These are phyloP conservation scores for Plasmodium gonderi DNA, from an alignment of 169 alveolate genomes.

Conservation along the genomic window DNA sequence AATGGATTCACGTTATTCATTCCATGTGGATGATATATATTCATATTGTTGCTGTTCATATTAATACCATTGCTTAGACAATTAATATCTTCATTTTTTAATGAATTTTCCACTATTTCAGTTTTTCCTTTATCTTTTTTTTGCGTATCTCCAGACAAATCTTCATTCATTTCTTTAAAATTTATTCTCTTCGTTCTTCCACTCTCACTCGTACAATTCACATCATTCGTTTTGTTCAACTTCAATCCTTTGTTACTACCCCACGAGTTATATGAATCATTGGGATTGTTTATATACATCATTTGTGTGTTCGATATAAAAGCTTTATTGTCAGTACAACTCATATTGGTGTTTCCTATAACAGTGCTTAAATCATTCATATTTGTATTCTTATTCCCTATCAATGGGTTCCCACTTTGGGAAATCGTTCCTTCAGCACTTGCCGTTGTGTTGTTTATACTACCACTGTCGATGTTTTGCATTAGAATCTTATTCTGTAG, in stretches of 20 bases:
- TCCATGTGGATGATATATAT: not conserved
- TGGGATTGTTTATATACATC: not conserved
- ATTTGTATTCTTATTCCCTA: not conserved
- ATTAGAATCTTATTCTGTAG: not conserved
- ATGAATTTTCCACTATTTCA: not conserved
- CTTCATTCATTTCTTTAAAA: constrained; percentile 6
- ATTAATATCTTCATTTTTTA: not conserved
- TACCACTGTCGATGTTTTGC: not conserved
- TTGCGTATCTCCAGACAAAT: not conserved
- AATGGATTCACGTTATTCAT: not conserved
- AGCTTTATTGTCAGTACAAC: not conserved
- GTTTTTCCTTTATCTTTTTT: not conserved
- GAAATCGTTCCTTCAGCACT: not conserved
- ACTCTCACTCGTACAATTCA: not conserved
- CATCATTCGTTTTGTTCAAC: not conserved
- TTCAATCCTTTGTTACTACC: not conserved
- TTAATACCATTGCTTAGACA: not conserved
- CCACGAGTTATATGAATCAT: not conserved
- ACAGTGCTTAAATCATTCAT: not conserved
- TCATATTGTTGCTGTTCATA: constrained; percentile 9
- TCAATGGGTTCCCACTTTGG: not conserved
- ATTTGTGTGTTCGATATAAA: constrained; percentile 1
- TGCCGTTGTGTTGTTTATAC: not conserved
- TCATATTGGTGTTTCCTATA: not conserved
- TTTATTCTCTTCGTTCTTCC: not conserved